Percentiles rank a stretch among this genome's conserved stretches.
Evolutionary conservation across 768 basidiomycete species (phyloP).

Genomic region (Termitomyces sp.): DNA sequence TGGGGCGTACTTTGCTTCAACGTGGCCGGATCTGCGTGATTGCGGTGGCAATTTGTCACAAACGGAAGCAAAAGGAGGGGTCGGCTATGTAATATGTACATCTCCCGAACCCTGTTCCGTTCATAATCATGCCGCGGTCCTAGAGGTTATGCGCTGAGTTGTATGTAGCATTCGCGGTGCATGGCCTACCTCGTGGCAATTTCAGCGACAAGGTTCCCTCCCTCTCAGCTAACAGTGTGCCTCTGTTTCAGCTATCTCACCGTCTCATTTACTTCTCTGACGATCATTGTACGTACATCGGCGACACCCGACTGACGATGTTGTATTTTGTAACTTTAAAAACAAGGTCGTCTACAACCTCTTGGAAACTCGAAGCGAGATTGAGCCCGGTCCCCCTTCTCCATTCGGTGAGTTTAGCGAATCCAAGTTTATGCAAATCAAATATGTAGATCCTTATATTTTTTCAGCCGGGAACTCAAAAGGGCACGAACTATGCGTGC

Average conservation of each 20-base stretch:
- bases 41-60: background rate
- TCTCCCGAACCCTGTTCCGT: background rate
- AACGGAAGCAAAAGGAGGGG: background rate
- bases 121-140: background rate
- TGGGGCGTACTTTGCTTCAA: background rate
- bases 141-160: background rate
- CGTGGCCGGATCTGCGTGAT: background rate
- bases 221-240: background rate
- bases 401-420: background rate
- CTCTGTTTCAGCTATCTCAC: background rate
- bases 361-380: background rate
- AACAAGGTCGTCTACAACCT: background rate
- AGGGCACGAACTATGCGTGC: too few relatives aligned
- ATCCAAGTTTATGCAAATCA: background rate
- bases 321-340: background rate
- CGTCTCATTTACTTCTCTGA: background rate
- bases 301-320: background rate
- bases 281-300: background rate
- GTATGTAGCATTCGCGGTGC: background rate
- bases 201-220: background rate
- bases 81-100: background rate
- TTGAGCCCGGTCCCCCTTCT: background rate
- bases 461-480: background rate
- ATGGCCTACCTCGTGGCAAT: background rate
- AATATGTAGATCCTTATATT: background rate